phyloP scores from a whole-genome alignment of 768 basidiomycete species.

The Termitomyces eurrhizus region DNA sequence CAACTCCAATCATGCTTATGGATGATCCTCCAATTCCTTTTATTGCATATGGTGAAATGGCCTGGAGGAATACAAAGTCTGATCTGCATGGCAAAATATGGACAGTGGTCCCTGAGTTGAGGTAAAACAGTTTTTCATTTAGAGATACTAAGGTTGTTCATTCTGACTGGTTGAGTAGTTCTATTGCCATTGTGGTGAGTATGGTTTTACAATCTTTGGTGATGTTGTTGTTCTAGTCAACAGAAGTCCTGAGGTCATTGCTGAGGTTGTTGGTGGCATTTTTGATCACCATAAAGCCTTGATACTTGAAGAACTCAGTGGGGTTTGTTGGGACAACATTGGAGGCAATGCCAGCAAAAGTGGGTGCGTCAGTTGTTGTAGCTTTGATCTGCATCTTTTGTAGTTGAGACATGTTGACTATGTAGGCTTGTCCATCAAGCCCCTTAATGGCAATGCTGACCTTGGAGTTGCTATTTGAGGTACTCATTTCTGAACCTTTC shows the following conservation, averaged over 20 bases:
- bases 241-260: neutral
- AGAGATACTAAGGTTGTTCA: too few species aligned
- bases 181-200: neutral
- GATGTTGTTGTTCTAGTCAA: neutral
- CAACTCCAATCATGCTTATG: too few species aligned
- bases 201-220: neutral
- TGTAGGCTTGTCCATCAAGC: neutral
- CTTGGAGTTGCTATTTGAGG: too few species aligned
- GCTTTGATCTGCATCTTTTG: neutral
- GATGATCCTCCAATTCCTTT: too few species aligned
- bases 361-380: neutral
- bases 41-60: too few species aligned
- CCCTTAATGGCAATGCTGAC: neutral
- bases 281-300: neutral
- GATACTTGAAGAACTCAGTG: too few species aligned
- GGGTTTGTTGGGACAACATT: neutral
- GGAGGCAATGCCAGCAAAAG: neutral
- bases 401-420: neutral
- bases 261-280: neutral
- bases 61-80: too few species aligned
- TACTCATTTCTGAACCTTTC: too few species aligned
- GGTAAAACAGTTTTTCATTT: too few species aligned
- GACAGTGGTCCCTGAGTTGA: too few species aligned
- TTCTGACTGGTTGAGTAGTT: neutral
- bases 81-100: too few species aligned